Conservation (phyloP, 352 stramenopile genomes). For the Pythium biforme region DNA sequence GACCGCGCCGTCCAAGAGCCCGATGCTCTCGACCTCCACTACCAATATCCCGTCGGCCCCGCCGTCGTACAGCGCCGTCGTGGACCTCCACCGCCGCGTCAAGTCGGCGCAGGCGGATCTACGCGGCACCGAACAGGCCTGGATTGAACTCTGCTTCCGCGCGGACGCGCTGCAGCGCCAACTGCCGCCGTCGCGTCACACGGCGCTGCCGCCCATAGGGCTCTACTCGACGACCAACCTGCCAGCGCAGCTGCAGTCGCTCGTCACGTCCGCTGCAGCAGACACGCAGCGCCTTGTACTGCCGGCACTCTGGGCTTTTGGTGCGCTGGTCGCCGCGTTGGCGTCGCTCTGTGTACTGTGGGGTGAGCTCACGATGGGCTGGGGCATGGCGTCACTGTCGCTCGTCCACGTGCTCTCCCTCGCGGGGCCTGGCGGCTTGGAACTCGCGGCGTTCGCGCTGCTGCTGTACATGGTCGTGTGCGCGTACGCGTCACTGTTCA, state of each 20-base stretch:
- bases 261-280: constrained; percentile 15
- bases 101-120: constrained; percentile 39
- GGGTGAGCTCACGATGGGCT: constrained; percentile 64
- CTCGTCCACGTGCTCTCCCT: constrained; percentile 32
- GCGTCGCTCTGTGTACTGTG: constrained; percentile 59
- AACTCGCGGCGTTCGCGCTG: constrained; percentile 43
- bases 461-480: constrained; percentile 63
- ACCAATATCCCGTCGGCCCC: constrained; percentile 23
- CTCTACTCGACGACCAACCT: constrained; percentile 41
- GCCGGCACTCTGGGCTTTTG: constrained; percentile 31
- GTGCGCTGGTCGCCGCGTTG: constrained; percentile 29
- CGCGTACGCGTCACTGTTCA: constrained; percentile 60
- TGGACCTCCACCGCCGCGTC: constrained; percentile 52
- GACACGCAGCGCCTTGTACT: constrained; percentile 31
- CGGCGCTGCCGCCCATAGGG: constrained; percentile 29
- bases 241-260: constrained; percentile 35
- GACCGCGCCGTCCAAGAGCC: background rate
- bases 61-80: constrained; percentile 41
- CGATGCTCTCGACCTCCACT: constrained; percentile 20
- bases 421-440: constrained; percentile 21
- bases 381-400: constrained; percentile 17
- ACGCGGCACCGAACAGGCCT: constrained; percentile 54
- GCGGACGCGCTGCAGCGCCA: constrained; percentile 31
- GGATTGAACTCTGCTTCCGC: constrained; percentile 54
- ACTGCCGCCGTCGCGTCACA: background rate